Conservation (phyloP, 306 rosid species). For the Corylus heterophylla region DNA sequence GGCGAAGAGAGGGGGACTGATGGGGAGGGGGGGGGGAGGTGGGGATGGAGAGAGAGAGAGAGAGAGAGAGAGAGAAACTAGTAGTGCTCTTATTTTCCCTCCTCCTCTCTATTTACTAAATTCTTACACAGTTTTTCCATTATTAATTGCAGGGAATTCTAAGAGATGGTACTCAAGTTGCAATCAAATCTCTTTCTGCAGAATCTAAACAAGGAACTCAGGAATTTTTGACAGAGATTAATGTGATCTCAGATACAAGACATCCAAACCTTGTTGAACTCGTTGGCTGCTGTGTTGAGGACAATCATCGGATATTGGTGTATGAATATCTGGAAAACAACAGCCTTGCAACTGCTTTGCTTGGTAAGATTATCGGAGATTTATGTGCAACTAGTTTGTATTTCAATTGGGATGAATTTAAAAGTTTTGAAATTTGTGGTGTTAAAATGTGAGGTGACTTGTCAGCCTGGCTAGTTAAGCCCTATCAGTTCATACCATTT, state of each 20-base stretch:
- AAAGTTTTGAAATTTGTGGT: background rate
- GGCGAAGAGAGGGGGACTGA: too few species aligned
- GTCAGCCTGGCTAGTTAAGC: constrained; percentile 6
- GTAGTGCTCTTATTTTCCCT: background rate
- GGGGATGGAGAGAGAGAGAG: too few species aligned
- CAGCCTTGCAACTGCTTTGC: constrained; percentile 77
- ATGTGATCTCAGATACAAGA: constrained; percentile 55
- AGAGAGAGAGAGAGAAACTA: too few species aligned
- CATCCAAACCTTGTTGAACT: constrained; percentile 87
- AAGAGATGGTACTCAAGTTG: constrained; percentile 70
- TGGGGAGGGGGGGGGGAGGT: too few species aligned
- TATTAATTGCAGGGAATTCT: constrained; percentile 67
- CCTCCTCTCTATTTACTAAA: background rate
- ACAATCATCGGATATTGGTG: constrained; percentile 63
- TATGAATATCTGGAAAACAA: constrained; percentile 85
- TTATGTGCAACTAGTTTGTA: background rate
- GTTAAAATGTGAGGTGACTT: constrained; percentile 15
- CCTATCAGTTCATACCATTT: background rate
- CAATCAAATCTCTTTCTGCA: constrained; percentile 83
- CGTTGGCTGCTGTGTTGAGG: constrained; percentile 87
- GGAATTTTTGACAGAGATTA: constrained; percentile 87
- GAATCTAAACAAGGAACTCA: constrained; percentile 76
- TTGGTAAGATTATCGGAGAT: constrained; percentile 47
- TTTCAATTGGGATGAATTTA: constrained; percentile 9
- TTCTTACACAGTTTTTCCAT: constrained; percentile 20